Evolutionary conservation across 805 yeast genomes (phyloP).

Genomic region (Saccharomycopsis fermentans): DNA sequence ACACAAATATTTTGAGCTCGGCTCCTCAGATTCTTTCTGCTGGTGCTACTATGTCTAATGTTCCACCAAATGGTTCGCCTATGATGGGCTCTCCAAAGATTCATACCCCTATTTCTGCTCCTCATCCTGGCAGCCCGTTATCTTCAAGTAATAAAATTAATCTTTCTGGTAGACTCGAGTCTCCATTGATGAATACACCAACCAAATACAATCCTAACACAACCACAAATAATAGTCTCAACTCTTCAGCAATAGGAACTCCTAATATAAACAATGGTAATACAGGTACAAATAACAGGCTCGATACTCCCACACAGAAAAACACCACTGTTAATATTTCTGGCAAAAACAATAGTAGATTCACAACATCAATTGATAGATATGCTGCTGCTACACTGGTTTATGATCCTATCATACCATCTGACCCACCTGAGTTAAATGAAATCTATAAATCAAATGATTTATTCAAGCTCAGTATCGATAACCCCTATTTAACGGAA

Average conservation of each 20-base stretch:
- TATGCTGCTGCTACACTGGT: neutral
- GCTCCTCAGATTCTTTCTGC: constrained; percentile 2
- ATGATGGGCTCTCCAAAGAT: neutral
- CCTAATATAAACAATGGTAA: neutral
- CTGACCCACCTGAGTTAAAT: neutral
- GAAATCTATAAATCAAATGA: neutral
- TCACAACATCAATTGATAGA: neutral
- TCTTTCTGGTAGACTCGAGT: neutral
- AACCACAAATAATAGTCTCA: neutral
- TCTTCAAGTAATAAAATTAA: neutral
- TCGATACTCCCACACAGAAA: too few relatives aligned
- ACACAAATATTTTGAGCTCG: neutral
- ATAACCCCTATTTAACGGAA: neutral
- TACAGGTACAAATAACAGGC: neutral
- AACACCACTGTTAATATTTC: too few relatives aligned
- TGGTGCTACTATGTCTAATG: neutral
- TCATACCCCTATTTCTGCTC: neutral
- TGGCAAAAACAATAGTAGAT: neutral
- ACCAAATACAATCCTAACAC: neutral
- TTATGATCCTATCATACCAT: neutral
- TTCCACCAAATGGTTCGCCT: neutral
- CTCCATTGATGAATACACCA: neutral
- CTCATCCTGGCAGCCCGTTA: neutral
- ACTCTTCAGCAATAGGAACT: too few relatives aligned
- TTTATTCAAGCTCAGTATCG: neutral